Base-by-base conservation (phyloP, 805 yeast genomes). In the Lipomyces orientalis region DNA sequence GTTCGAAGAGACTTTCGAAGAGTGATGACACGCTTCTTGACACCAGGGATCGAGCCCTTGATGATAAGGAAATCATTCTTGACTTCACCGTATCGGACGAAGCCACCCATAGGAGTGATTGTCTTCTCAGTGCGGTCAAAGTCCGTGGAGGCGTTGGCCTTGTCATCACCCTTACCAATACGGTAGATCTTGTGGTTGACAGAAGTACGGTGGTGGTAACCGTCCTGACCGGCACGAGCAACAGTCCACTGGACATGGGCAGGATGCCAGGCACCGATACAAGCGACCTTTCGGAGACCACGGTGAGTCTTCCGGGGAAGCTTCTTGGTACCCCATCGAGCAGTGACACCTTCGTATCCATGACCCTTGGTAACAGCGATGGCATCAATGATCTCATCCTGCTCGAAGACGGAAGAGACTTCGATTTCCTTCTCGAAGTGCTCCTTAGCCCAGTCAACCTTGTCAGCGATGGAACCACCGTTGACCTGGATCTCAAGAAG, bases 191-290 rank as follows among this genome's bases (percentile, higher is more conserved):
- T 95, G 97, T 95, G 99, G 98, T 95, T 96, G 84, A 94, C 90
- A 76, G 99, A 95, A 81, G 99, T 95, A 90, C 99, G 94, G 95
- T 93, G 97, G 87, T 95, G 99, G 97, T 90, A 95, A 91, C 99
- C 99, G 87, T 89, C 91, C 89, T 95, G 99, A 94, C 99, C 99
- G 81, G 99, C 97, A 86, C 99, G 92, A 80, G 99, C 98, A 85
- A 95, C 99, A 81, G 98, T 91, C 97, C 97, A 94, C 85, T 88
- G 87, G 83, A 95, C 99, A 89, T 93, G 97, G 87, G 97, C 90
- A 85, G 99, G 99, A 88, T 95, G 99, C 99, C 99, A 95, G 83
- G 99, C 98, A 90, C 99, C 99, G 81, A 95, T 95, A 92, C 99
- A 95, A 82, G 99, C 99, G 86, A 95, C 99, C 92, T 95, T 95